Percentiles rank a stretch among this genome's conserved stretches.
phyloP scores from a whole-genome alignment of 1,284 basidiomycete genomes.

The Sanghuangporus sanghuang region DNA sequence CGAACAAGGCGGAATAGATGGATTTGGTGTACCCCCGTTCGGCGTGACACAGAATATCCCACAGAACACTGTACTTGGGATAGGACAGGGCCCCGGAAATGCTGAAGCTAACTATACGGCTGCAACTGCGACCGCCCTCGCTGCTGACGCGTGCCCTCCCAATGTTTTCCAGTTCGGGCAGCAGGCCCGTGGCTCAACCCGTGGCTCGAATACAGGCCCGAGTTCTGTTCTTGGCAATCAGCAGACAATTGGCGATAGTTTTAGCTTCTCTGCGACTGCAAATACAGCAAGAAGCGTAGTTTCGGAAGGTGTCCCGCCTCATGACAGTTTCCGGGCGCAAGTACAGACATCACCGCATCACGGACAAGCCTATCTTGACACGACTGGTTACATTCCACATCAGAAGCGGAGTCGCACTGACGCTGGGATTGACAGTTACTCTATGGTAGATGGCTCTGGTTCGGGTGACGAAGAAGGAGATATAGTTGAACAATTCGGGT shows the following conservation, averaged over 20 bases:
- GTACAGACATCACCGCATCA: background rate
- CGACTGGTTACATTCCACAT: background rate
- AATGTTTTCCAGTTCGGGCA: slow-evolving; percentile 9
- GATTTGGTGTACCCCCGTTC: slow-evolving; percentile 3
- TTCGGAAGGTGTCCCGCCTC: slow-evolving; percentile 6
- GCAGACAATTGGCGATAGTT: background rate
- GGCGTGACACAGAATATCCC: background rate
- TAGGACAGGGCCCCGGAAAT: slow-evolving; percentile 14
- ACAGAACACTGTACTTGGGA: slow-evolving; percentile 3
- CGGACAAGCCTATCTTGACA: background rate
- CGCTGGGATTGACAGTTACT: background rate
- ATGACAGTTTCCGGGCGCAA: background rate
- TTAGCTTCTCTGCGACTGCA: slow-evolving; percentile 4
- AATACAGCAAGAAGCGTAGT: background rate
- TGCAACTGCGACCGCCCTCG: slow-evolving; percentile 12
- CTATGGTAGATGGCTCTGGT: background rate
- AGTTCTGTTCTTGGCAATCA: background rate
- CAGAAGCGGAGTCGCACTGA: slow-evolving; percentile 2
- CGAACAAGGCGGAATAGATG: slow-evolving; percentile 6
- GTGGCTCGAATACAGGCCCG: background rate
- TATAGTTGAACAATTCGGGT: background rate
- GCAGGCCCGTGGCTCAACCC: background rate
- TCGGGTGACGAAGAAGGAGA: slow-evolving; percentile 13
- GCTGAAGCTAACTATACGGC: slow-evolving; percentile 10
- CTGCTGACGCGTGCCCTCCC: slow-evolving; percentile 1